Base-by-base conservation (phyloP, 2,329 filamentous ascomycete genomes). In the Colletotrichum acutatum region DNA sequence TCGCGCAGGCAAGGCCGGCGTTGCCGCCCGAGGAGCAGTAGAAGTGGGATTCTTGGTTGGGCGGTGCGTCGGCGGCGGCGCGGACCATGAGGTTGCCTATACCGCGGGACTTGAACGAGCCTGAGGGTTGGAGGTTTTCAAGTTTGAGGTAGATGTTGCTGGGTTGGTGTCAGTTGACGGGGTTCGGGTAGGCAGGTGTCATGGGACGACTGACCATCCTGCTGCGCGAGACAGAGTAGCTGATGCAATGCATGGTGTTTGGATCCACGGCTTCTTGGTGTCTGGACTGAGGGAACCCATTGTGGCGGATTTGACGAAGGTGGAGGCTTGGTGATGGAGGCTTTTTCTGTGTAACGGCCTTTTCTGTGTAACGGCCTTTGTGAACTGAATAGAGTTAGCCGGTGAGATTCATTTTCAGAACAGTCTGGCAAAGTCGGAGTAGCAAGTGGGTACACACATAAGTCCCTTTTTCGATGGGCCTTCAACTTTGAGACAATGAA, bases 91-190 rank as follows among this genome's bases (percentile, higher is more conserved):
- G 88, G 81, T 93, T 90, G 62, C 94, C 93, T 74, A 96, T 90
- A 34, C 93, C 94, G 76, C 90, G 89, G 59, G 93, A 95, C 82
- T 97, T 97, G 90, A 97, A 97, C 52, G 93, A 95, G 75, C 93
- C 93, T 26, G 92, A 93, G 5, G 94, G 95, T 79, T 97, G 95
- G 67, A 95, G 89, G 80, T 93, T 94, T 78, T 97, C 94, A 74
- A 97, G 90, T 82, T 97, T 97, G 78, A 97, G 90, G 82, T 93
- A 94, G 81, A 97, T 90, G 84, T 93, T 92, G 85, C 93, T 88
- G 74, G n/a, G n/a, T 26, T 26, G n/a, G 49, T 30, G 16, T 9
- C 11, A 52, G 28, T 71, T 66, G 71, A 74, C 64, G 58, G 37
- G 32, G 59, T 22, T 61, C 24, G n/a, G 28, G 28, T 4, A 77